A percentile compares a stretch with the other conserved stretches of the same genome.
Evolutionary conservation across 1,284 basidiomycete genomes (phyloP).

Genomic region (Laetiporus sulphureus): DNA sequence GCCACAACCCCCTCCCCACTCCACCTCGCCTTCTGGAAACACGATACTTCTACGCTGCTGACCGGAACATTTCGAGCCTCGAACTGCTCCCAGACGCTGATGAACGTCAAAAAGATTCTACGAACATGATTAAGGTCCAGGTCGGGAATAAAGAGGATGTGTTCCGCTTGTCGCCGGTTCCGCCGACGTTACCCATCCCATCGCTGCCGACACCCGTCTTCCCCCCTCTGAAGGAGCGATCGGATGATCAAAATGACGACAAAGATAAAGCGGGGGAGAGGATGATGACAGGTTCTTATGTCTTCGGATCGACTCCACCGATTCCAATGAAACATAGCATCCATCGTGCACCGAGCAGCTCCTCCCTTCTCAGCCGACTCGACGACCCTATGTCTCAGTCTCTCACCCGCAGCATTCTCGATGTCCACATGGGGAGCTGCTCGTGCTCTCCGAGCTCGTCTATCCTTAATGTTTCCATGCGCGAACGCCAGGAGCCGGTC

Average conservation of each 20-base stretch:
- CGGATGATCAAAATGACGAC: slow-evolving; percentile 27
- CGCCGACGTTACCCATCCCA: slow-evolving; percentile 23
- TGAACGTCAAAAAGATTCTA: slow-evolving; percentile 13
- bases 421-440: slow-evolving; percentile 26
- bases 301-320: slow-evolving; percentile 20
- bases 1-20: slow-evolving; percentile 14
- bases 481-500: slow-evolving; percentile 15
- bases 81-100: slow-evolving; percentile 21
- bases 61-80: slow-evolving; percentile 18
- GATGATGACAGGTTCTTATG: slow-evolving; percentile 13
- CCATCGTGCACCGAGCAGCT: slow-evolving; percentile 18
- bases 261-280: slow-evolving; percentile 2
- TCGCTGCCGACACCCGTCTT: slow-evolving; percentile 28
- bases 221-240: slow-evolving; percentile 26
- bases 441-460: slow-evolving; percentile 24
- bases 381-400: slow-evolving; percentile 24
- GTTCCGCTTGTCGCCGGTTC: slow-evolving; percentile 34
- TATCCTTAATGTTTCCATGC: slow-evolving; percentile 13
- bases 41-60: slow-evolving; percentile 25
- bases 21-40: slow-evolving; percentile 22
- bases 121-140: slow-evolving; percentile 18
- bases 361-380: slow-evolving; percentile 15
- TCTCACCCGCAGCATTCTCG: slow-evolving; percentile 24
- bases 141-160: slow-evolving; percentile 23
- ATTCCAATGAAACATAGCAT: slow-evolving; percentile 21